Evolutionary conservation across 208 protist species (phyloP), one percentile per base, ranked within the genome.

Genomic region (Crithidia mellificae): DNA sequence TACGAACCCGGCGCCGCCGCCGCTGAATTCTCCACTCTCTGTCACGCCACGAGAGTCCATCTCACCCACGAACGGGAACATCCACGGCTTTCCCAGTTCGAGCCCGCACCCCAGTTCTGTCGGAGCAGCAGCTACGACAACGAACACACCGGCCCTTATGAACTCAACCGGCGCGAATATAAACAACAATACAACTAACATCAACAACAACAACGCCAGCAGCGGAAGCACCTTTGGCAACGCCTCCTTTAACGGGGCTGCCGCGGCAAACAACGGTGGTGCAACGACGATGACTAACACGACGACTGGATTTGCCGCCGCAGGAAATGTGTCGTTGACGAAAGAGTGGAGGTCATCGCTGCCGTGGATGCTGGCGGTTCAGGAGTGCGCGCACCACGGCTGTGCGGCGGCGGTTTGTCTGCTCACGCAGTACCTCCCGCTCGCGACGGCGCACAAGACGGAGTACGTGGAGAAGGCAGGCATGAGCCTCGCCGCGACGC

Each of bases 361-460:
- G 30, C 17, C 44, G 50, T 75, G 70, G 70, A 27, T 75, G 70
- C 47, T 75, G 15, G 70, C 70, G 19, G 27, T 75, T 51, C 70
- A 88, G 39, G 82, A 88, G 49, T 74, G 77, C 7, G 77, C 80
- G 30, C 79, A 71, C 27, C 72, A 88, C 57, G 61, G 74, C 25
- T 90, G 87, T 54, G 61, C 51, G 0, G 79, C 81, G 24, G 87
- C 79, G 3, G 73, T 88, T 44, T 66, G 59, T 7, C 68, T 90
- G 50, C 72, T 92, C 25, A 47, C 80, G 25, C 74, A 58, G 44
- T 88, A 81, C 74, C 56, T 78, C 56, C 54, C 61, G 0, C 9
- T 47, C 15, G 70, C 62, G 19, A 20, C 51, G 22, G 63, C 55
- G 17, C 14, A 22, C 36, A 41, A 32, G 7, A 59, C 55, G 6